Evolutionary conservation across 306 rosid genomes (phyloP).

Genomic region (Adenanthera pavonina): DNA sequence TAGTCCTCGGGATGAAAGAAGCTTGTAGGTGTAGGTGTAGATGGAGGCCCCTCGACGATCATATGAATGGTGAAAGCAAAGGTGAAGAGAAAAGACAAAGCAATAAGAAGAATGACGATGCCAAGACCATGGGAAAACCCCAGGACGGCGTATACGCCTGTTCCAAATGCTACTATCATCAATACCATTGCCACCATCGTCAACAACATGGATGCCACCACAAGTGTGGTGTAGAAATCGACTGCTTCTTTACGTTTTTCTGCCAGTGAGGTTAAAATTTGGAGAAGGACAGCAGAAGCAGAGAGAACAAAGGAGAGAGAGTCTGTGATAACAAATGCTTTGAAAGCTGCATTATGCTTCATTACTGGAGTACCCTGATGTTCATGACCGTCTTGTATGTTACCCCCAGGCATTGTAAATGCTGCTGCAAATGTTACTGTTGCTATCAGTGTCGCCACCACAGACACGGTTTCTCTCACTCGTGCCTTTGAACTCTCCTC

Average conservation of each 20-base stretch:
- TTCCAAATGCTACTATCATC: slow-evolving; percentile 19
- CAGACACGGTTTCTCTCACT: not conserved
- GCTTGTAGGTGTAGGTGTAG: no score
- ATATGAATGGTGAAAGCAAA: no score
- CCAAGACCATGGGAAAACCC: not conserved
- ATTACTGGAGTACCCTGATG: slow-evolving; percentile 12
- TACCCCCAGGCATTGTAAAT: slow-evolving; percentile 23
- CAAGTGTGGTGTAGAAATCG: no score
- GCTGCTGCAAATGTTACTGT: slow-evolving; percentile 31
- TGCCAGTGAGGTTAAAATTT: not conserved
- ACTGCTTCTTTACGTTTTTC: no score
- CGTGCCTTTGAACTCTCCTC: not conserved
- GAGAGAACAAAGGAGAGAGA: slow-evolving; percentile 17
- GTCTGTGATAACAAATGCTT: slow-evolving; percentile 18
- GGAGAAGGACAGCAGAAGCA: not conserved
- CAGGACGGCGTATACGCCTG: not conserved
- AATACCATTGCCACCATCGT: not conserved
- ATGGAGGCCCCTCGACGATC: no score
- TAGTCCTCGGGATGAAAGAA: no score
- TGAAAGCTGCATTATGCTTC: not conserved
- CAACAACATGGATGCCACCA: not conserved
- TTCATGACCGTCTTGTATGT: not conserved
- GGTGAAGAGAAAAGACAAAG: no score
- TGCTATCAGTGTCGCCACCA: slow-evolving; percentile 35
- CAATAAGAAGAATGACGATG: no score